Evolutionary conservation across 2,329 filamentous ascomycete genomes (phyloP), one percentile per base, ranked within the genome.

Genomic region (Cryphonectria carpinicola): DNA sequence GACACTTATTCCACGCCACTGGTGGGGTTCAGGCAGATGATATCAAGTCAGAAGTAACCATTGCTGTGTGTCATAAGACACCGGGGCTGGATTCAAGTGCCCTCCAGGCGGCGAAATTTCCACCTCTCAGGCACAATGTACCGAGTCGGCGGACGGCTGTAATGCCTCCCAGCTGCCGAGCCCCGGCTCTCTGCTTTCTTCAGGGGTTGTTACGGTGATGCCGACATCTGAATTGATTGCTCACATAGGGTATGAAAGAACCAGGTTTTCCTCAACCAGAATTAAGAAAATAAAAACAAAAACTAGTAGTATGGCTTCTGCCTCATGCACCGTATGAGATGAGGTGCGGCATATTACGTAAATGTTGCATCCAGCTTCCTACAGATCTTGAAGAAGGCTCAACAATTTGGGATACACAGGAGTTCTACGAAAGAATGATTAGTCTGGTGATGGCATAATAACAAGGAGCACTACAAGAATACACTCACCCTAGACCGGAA

Each of bases 341-440:
- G 46, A 8, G 46, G 13, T 17, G 52, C 13, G n/a, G 13, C 11
- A 28, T 28, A 54, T 54, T 56, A 3, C 10, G 11, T 6, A 28
- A n/a, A 25, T 56, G 52, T 1, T 56, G 52, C 25, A 28, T 14
- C 52, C 41, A 37, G 28, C 49, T 28, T 65, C 32, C 11, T 46
- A 49, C 41, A 65, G 25, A 19, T 52, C 75, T 75, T 78, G 71
- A 69, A 81, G 79, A 17, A 81, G 73, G 61, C 78, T 75, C 58
- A 80, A 67, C 35, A 81, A 68, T 68, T 79, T 80, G 4, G 79
- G 77, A 61, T 78, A 80, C 22, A 76, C 76, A 11, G 79, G 79
- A 4, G 78, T 77, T n/a, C 79, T 73, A 32, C 11, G 7, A 19
- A 52, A 11, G n/a, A 54, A 37, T 19, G 63, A 25, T 73, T 22